Evolutionary conservation across 1,284 basidiomycete genomes (phyloP), one percentile per base, ranked within the genome.

Genomic region (Ceraceosorus guamensis): DNA sequence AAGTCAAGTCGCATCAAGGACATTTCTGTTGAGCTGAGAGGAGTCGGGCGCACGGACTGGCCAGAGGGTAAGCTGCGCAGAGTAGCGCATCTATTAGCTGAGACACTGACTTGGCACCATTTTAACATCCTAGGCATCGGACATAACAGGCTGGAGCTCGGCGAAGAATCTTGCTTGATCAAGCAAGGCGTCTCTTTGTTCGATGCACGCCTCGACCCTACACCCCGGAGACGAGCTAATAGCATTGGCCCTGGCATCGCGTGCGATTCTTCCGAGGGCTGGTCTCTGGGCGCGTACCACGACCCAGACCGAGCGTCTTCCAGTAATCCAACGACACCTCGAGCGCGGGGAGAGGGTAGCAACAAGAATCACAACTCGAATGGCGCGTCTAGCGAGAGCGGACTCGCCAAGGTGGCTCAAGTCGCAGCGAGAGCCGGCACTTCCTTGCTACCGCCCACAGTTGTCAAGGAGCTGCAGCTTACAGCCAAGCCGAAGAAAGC

Each of bases 1-100:
- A 93, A 92, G 73, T 84, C 91, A 0, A 91, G 85, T 43, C 85
- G 87, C 74, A 86, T 98, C 68, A 86, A 87, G 39, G 88, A 85
- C 67, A 92, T 98, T 57, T 83, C 85, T 54, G 80, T 95, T 47
- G 84, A 85, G 65, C 79, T 97, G 18, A 80, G 84, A 52, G 92
- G 89, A 5, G 87, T 82, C 62, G 75, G 78, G 4, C 72, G 79
- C 53, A 83, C 82, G 13, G 82, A 83, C 62, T 95, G 91, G 87
- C 86, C 88, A 4, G 91, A 96, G 82, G 88, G 91, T 90, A 65
- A 53, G 82, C 76, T 24, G 24, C 24, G 1, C 24, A 24, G 24
- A 24, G 24, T 24, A 24, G 24, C 24, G 24, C 24, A 24, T 24
- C 1, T 3, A 24, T 24, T 2, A 24, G 24, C 24, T 24, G 24